phyloP scores from a whole-genome alignment of 2,329 filamentous ascomycete species.

The Penicillium hordei region DNA sequence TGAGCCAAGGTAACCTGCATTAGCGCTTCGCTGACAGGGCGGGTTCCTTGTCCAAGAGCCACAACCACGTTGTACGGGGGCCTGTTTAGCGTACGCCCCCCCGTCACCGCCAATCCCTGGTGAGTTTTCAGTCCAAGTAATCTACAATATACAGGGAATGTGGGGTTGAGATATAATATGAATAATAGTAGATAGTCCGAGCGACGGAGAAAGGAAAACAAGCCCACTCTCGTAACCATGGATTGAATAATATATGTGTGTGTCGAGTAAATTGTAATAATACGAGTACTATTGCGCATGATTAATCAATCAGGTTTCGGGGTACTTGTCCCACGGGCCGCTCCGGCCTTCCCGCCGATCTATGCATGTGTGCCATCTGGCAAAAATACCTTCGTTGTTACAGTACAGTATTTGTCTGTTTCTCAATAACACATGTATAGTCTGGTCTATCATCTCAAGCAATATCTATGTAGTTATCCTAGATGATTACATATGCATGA shows the following conservation, averaged over 20 bases:
- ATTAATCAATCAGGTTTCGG: constrained; percentile 17
- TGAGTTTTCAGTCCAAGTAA: neutral
- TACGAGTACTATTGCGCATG: constrained; percentile 18
- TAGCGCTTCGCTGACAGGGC: constrained; percentile 35
- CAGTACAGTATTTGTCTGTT: neutral
- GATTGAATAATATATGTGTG: constrained; percentile 5
- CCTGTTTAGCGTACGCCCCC: constrained; percentile 4
- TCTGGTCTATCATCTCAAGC: neutral
- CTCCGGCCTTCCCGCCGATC: constrained; percentile 32
- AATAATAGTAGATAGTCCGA: neutral
- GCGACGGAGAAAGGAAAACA: neutral
- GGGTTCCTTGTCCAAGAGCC: constrained; percentile 26
- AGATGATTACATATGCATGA: neutral
- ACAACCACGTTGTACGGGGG: constrained; percentile 27
- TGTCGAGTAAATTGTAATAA: constrained; percentile 4
- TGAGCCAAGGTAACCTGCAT: constrained; percentile 40
- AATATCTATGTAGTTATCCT: too few species aligned
- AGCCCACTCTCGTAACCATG: neutral
- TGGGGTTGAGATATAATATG: neutral
- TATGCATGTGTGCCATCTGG: constrained; percentile 29
- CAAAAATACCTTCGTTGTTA: constrained; percentile 6
- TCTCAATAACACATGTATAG: neutral
- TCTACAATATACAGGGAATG: neutral
- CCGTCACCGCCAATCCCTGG: constrained; percentile 18
- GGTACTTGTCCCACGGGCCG: constrained; percentile 31